Conservation (phyloP, 2,329 filamentous ascomycete species). For the Monosporascus sp. region DNA sequence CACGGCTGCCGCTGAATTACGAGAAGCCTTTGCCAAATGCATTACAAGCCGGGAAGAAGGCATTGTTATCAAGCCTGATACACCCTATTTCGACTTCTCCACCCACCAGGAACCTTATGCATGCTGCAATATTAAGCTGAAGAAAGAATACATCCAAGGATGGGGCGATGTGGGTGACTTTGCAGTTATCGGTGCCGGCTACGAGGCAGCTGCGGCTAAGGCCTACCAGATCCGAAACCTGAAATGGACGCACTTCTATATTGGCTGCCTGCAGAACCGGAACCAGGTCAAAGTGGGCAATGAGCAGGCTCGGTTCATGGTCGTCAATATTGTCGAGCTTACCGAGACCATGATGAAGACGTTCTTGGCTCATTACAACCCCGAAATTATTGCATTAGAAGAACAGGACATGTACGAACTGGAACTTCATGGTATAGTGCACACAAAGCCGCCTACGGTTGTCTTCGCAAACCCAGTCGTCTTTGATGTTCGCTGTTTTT, state of each 20-base stretch:
- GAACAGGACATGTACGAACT: slow-evolving; percentile 40
- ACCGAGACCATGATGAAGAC: slow-evolving; percentile 44
- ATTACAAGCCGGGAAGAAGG: slow-evolving; percentile 69
- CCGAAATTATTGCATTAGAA: slow-evolving; percentile 30
- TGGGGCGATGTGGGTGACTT: slow-evolving; percentile 83
- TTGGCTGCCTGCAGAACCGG: slow-evolving; percentile 71
- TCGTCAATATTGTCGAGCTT: slow-evolving; percentile 61
- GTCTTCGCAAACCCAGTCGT: slow-evolving; percentile 68
- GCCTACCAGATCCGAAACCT: slow-evolving; percentile 48
- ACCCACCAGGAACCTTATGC: slow-evolving; percentile 30
- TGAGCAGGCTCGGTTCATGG: slow-evolving; percentile 54
- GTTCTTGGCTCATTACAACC: slow-evolving; percentile 45
- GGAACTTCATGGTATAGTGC: slow-evolving; percentile 40
- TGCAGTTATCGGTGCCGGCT: slow-evolving; percentile 69
- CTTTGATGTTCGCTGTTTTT: slow-evolving; percentile 74
- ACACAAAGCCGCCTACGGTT: slow-evolving; percentile 37
- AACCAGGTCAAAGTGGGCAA: slow-evolving; percentile 47
- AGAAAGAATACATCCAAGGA: slow-evolving; percentile 75
- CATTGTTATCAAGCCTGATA: slow-evolving; percentile 72
- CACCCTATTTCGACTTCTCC: slow-evolving; percentile 65
- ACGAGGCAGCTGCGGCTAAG: slow-evolving; percentile 58
- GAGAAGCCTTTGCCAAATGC: slow-evolving; percentile 60
- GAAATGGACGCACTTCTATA: slow-evolving; percentile 74
- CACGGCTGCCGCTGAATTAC: slow-evolving; percentile 49
- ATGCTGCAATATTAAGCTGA: slow-evolving; percentile 70